phyloP scores from a whole-genome alignment of 805 yeast species.

The Lipomyces sp. region DNA sequence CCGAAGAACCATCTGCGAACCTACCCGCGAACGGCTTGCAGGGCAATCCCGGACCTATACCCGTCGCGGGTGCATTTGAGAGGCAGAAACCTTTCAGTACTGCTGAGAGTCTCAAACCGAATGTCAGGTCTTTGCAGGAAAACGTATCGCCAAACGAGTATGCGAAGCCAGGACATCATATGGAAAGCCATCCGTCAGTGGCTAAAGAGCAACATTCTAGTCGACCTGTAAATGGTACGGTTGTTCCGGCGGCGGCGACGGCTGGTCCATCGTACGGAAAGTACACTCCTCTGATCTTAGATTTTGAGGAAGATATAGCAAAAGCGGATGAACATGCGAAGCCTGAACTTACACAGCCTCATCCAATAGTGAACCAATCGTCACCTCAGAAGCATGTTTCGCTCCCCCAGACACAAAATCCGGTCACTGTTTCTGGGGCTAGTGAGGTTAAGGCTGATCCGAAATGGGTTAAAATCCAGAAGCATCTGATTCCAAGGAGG shows the following conservation, averaged over 20 bases:
- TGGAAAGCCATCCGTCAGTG: not conserved
- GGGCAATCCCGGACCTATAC: not conserved
- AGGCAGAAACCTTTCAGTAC: not conserved
- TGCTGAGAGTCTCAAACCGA: not conserved
- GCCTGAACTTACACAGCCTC: not conserved
- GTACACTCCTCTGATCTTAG: constrained; percentile 6
- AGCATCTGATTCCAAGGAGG: constrained; percentile 19
- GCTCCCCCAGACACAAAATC: not conserved
- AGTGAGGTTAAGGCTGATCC: not conserved
- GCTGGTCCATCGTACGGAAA: not conserved
- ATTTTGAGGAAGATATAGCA: not conserved
- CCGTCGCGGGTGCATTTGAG: not conserved
- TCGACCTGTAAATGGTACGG: not conserved
- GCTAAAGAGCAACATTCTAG: not conserved
- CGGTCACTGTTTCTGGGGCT: not conserved
- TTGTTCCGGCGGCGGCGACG: not conserved
- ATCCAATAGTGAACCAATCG: not conserved
- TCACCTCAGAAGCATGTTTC: not conserved
- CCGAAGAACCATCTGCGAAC: not conserved
- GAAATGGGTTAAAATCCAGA: constrained; percentile 23
- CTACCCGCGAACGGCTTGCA: not conserved
- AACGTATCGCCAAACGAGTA: not conserved
- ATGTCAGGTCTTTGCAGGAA: not conserved
- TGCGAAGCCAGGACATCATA: not conserved
- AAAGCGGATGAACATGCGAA: not conserved